Evolutionary conservation across 176 grass and related monocot species (phyloP).

Genomic region (Urochloa ruziziensis): DNA sequence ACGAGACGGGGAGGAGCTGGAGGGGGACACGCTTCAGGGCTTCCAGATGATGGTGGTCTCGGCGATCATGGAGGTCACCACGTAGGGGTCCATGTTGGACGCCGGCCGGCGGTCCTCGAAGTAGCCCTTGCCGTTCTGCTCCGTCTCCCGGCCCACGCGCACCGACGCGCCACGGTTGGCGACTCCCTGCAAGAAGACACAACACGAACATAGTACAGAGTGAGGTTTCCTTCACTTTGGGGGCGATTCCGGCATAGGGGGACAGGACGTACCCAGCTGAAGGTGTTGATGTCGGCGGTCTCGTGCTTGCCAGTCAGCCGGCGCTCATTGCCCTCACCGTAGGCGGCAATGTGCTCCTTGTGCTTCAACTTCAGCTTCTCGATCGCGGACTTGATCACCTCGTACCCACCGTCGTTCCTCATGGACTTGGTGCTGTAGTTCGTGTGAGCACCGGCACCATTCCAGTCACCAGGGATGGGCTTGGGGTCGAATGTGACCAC

Average conservation of each 20-base stretch:
- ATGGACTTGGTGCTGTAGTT: conserved; percentile 99
- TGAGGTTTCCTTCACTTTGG: neutral
- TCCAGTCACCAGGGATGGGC: conserved; percentile 97
- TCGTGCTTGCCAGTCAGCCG: conserved; percentile 92
- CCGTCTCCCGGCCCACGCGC: conserved; percentile 88
- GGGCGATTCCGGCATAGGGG: no score
- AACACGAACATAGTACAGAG: neutral
- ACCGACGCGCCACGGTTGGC: conserved; percentile 93
- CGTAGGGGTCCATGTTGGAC: conserved; percentile 98
- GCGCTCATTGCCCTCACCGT: conserved; percentile 93
- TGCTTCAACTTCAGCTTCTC: conserved; percentile 78
- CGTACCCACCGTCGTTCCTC: conserved; percentile 87
- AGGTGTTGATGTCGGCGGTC: conserved; percentile 95
- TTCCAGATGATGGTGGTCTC: conserved; percentile 87
- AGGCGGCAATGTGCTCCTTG: conserved; percentile 87
- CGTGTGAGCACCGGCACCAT: conserved; percentile 88
- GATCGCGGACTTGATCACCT: conserved; percentile 77
- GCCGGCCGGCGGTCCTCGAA: conserved; percentile 98
- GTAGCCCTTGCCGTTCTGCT: conserved; percentile 96
- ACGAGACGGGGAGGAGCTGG: neutral
- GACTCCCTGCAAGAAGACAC: conserved; percentile 43
- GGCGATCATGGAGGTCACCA: conserved; percentile 91
- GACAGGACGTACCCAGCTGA: conserved; percentile 66
- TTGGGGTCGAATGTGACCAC: conserved; percentile 90
- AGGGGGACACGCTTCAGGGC: conserved; percentile 16